A percentile compares a stretch with the other conserved stretches of the same genome.
Conservation (phyloP, 768 basidiomycete genomes). For the Fistulinella prunicolor region DNA sequence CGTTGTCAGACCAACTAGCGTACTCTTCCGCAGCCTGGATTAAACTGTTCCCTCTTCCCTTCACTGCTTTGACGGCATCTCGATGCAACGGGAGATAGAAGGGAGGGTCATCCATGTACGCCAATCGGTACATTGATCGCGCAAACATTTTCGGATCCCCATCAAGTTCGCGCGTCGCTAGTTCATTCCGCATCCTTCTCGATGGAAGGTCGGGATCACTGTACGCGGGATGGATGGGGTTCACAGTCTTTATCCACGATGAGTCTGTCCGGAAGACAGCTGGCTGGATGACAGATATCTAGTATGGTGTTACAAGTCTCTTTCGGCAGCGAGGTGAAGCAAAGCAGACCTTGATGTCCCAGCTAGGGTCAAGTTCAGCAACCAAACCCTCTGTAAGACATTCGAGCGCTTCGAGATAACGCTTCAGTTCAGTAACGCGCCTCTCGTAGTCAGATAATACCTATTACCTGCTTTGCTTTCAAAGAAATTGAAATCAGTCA, state of each 20-base stretch:
- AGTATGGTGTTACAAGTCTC: not conserved
- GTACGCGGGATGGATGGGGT: slow-evolving; percentile 22
- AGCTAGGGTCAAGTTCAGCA: slow-evolving; percentile 42
- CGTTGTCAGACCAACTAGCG: slow-evolving; percentile 27
- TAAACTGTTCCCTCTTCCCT: slow-evolving; percentile 19
- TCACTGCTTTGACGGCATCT: slow-evolving; percentile 21
- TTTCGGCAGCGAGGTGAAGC: not conserved
- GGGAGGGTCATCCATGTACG: slow-evolving; percentile 23
- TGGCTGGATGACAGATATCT: slow-evolving; percentile 28
- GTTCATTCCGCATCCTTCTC: slow-evolving; percentile 7
- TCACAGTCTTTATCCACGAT: not conserved
- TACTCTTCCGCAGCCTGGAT: slow-evolving; percentile 24
- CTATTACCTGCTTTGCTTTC: slow-evolving; percentile 27
- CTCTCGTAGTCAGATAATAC: not conserved
- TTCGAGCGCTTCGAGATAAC: slow-evolving; percentile 32
- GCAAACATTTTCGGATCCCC: slow-evolving; percentile 27
- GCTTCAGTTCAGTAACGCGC: not conserved
- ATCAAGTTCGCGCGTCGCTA: slow-evolving; percentile 1
- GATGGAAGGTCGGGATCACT: slow-evolving; percentile 16
- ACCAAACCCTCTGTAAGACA: slow-evolving; percentile 38
- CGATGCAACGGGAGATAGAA: slow-evolving; percentile 26
- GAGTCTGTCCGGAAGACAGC: slow-evolving; percentile 20
- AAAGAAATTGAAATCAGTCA: slow-evolving; percentile 3
- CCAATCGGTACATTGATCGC: slow-evolving; percentile 14
- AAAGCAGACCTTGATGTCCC: slow-evolving; percentile 48